Percentiles rank a stretch among this genome's conserved stretches.
Conservation (phyloP, 2,329 filamentous ascomycete genomes). For the Arthroderma sp. region DNA sequence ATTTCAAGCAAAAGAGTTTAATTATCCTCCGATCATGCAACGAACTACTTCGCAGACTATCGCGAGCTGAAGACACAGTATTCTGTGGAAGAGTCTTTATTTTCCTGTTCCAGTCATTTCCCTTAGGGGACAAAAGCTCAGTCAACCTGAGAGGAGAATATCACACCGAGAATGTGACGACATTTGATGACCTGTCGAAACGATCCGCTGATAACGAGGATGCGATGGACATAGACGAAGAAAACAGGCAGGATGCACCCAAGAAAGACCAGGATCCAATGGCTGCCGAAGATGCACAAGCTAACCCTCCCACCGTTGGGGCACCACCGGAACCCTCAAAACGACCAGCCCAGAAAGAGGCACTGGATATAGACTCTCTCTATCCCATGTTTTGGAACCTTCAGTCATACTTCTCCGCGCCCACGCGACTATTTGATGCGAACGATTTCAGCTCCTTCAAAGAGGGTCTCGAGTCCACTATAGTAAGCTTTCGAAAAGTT, state of each 20-base stretch:
- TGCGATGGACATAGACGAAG: slow-evolving; percentile 55
- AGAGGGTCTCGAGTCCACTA: slow-evolving; percentile 46
- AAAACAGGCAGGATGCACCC: slow-evolving; percentile 22
- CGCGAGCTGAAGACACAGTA: slow-evolving; percentile 90
- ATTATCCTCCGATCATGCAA: slow-evolving; percentile 91
- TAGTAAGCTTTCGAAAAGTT: slow-evolving; percentile 62
- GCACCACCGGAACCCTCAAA: not conserved
- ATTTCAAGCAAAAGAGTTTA: slow-evolving; percentile 72
- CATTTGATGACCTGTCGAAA: slow-evolving; percentile 51
- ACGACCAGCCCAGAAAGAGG: slow-evolving; percentile 18
- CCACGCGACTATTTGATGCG: slow-evolving; percentile 64
- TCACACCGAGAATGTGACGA: slow-evolving; percentile 86
- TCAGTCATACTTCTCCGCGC: slow-evolving; percentile 83
- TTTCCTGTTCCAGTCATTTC: slow-evolving; percentile 96
- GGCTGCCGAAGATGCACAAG: slow-evolving; percentile 14
- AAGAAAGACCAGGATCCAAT: slow-evolving; percentile 16
- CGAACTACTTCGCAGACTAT: slow-evolving; percentile 80
- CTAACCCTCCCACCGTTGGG: slow-evolving; percentile 11
- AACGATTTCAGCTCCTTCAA: slow-evolving; percentile 55
- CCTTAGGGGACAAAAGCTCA: slow-evolving; percentile 88
- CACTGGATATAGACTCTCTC: slow-evolving; percentile 54
- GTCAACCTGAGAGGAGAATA: slow-evolving; percentile 95
- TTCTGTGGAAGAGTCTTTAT: slow-evolving; percentile 98
- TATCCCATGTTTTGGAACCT: slow-evolving; percentile 93
- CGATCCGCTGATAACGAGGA: slow-evolving; percentile 28